Conservation (phyloP, 1,284 basidiomycete genomes). For the Taiwanofungus camphoratus region DNA sequence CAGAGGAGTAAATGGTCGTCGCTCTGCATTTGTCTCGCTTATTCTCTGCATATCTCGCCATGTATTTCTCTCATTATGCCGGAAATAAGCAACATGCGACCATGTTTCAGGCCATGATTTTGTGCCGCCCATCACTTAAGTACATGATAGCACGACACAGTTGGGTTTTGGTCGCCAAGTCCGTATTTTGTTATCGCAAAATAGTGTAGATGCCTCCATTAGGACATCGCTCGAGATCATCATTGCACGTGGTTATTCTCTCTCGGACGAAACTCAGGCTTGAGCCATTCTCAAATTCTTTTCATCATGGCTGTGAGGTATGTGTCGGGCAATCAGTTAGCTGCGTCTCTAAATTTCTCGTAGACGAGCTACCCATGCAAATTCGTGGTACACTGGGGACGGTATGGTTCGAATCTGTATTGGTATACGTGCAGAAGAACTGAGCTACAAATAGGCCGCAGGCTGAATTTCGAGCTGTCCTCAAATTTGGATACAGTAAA, state of each 20-base stretch:
- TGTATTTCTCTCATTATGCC: constrained; percentile 36
- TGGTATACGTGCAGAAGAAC: neutral
- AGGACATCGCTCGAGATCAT: no score
- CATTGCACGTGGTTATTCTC: neutral
- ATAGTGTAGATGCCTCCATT: no score
- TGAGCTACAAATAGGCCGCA: constrained; percentile 35
- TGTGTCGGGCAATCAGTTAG: neutral
- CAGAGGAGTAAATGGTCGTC: constrained; percentile 78
- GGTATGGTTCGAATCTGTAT: constrained; percentile 38
- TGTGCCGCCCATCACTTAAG: no score
- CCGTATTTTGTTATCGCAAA: no score
- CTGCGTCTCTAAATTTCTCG: neutral
- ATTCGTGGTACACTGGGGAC: constrained; percentile 83
- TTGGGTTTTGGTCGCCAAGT: no score
- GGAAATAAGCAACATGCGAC: constrained; percentile 35
- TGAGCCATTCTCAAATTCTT: neutral
- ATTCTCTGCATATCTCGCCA: constrained; percentile 24
- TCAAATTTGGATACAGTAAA: constrained; percentile 61
- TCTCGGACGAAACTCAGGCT: neutral
- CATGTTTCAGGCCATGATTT: constrained; percentile 29
- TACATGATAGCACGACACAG: no score
- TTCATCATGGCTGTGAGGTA: constrained; percentile 14
- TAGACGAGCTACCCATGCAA: constrained; percentile 79
- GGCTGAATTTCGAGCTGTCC: constrained; percentile 58
- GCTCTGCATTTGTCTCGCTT: constrained; percentile 24